phyloP scores from a whole-genome alignment of 306 rosid species.

The Quercus cerris region DNA sequence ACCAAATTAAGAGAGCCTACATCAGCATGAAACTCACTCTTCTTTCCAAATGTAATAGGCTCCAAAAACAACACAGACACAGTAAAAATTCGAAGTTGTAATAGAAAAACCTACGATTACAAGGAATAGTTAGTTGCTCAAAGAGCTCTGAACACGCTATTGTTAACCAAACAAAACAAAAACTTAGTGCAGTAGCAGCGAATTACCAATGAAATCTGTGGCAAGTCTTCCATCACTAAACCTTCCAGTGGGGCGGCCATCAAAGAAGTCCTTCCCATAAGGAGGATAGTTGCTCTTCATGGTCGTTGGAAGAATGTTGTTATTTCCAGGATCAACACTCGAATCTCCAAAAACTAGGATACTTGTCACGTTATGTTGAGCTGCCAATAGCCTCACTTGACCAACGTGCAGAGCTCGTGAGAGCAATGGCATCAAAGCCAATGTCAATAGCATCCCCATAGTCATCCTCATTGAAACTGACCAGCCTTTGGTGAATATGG shows the following conservation, averaged over 20 bases:
- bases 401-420: constrained; percentile 22
- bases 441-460: background rate
- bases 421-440: constrained; percentile 20
- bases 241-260: constrained; percentile 63
- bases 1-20: background rate
- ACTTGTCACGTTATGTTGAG: constrained; percentile 35
- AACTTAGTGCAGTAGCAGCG: background rate
- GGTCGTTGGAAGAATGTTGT: constrained; percentile 55
- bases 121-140: too few species aligned
- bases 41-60: background rate
- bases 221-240: constrained; percentile 69
- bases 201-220: constrained; percentile 69
- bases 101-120: background rate
- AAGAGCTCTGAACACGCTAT: too few species aligned
- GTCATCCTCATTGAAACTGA: background rate
- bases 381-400: constrained; percentile 22
- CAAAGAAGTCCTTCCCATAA: constrained; percentile 62
- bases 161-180: too few species aligned
- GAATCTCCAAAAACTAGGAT: constrained; percentile 76
- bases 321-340: constrained; percentile 81
- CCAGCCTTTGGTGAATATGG: background rate
- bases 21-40: background rate
- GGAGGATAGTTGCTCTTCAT: constrained; percentile 69
- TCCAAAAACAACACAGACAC: background rate
- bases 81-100: background rate